Base-by-base conservation (phyloP, 441 rosid species). In the Macaranga tanarius region DNA sequence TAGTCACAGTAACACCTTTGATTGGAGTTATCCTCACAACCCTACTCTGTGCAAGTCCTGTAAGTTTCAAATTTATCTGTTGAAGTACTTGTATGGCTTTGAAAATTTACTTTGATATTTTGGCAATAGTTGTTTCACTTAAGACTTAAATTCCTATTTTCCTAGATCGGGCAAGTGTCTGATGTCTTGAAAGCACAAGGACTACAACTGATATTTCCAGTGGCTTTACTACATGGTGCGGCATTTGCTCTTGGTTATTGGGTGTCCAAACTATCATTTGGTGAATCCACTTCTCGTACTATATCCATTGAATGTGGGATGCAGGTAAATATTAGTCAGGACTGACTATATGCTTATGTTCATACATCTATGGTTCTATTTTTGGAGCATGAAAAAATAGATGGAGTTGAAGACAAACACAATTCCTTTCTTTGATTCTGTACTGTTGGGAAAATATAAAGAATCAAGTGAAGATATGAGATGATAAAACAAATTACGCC, bases 291-390 rank as follows among this genome's bases (percentile, higher is more conserved):
- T 51, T 95, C 97, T 12, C 94, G 97, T 5, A 95, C 99, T 75
- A 95, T 95, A 76, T 92, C 99, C 67, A 95, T 95, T 59, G 99
- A 95, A 76, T 92, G 97, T 75, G 99, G 99, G 72, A 95, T 92
- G 99, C 99, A 95, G 91, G 99, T 89, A 83, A 65, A 47, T 71
- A 55, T 22, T 34, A 40, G 23, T 31, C 38, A 31, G 3, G 38
- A 31, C 38, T 31, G 38, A 31, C 38, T 31, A 31, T 31, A 26
- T 67, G 61, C 71, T 28, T 38, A 12, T 68, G 60, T 38, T 0
- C 38, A 9, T 25, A 9, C 44, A 19, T 17, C 23, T 48, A 9
- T 48, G 17, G 8, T 45, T 45, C 55, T 65, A 17, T 48, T 47
- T 47, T 1, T 63, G 7, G 54, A 22, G 20, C 22, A 0, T 8